phyloP scores from a whole-genome alignment of 2,329 filamentous ascomycete genomes.

The Xylaria sp. region DNA sequence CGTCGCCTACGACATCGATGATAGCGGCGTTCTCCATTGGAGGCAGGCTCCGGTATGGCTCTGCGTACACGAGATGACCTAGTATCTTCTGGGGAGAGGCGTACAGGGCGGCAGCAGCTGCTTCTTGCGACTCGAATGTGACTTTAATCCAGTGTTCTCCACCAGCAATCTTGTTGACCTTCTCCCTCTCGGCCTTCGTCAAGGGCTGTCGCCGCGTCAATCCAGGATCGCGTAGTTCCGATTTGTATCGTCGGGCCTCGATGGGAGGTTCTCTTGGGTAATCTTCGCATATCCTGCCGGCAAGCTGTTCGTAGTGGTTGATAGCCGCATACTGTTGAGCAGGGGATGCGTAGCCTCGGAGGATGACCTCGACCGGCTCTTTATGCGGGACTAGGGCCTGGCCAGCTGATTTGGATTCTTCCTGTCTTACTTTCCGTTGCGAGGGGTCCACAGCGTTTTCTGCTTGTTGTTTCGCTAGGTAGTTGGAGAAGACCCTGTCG shows the following conservation, averaged over 20 bases:
- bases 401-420: conserved; percentile 49
- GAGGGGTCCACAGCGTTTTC: conserved; percentile 43
- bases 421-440: conserved; percentile 53
- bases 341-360: conserved; percentile 79
- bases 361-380: conserved; percentile 77
- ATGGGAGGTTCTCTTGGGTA: conserved; percentile 87
- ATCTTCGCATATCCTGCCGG: conserved; percentile 89
- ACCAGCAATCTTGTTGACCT: conserved; percentile 83
- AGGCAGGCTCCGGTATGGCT: conserved; percentile 73
- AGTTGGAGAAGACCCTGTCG: conserved; percentile 70
- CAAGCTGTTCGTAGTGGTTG: conserved; percentile 87
- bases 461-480: conserved; percentile 61
- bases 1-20: conserved; percentile 60
- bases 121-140: conserved; percentile 79
- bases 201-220: conserved; percentile 73
- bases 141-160: conserved; percentile 94
- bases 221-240: conserved; percentile 77
- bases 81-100: conserved; percentile 78
- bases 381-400: conserved; percentile 48
- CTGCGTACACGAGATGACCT: conserved; percentile 76
- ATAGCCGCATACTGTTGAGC: conserved; percentile 86
- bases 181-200: conserved; percentile 76
- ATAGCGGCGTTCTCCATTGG: conserved; percentile 73
- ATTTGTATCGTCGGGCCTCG: conserved; percentile 75
- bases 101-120: conserved; percentile 75